A percentile compares a stretch with the other conserved stretches of the same genome.
Evolutionary conservation across 805 yeast genomes (phyloP).

Genomic region (Candida broadrunensis): DNA sequence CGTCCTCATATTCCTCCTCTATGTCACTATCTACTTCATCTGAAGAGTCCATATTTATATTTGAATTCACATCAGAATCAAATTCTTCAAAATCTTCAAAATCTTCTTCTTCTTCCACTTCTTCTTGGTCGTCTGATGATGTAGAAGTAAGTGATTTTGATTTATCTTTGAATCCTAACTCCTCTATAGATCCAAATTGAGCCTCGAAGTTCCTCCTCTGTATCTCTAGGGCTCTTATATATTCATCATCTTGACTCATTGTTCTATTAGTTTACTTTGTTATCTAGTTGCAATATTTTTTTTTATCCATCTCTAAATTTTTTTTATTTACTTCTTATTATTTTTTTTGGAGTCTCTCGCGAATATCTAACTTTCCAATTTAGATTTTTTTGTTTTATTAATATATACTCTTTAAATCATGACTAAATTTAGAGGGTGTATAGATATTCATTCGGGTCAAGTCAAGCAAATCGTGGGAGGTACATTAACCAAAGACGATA

Average conservation of each 20-base stretch:
- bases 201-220: conserved; percentile 61
- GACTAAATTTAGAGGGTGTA: conserved; percentile 92
- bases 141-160: conserved; percentile 15
- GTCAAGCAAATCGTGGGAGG: conserved; percentile 98
- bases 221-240: conserved; percentile 40
- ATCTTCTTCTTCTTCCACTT: too few relatives aligned
- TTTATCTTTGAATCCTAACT: conserved; percentile 35
- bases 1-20: conserved; percentile 1
- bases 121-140: conserved; percentile 15
- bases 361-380: too few relatives aligned
- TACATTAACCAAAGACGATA: conserved; percentile 54
- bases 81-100: conserved; percentile 9
- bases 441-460: conserved; percentile 90
- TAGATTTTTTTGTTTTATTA: too few relatives aligned
- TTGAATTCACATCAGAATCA: conserved; percentile 6
- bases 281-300: too few relatives aligned
- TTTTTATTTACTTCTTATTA: too few relatives aligned
- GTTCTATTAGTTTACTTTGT: background rate
- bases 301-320: too few relatives aligned
- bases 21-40: conserved; percentile 11
- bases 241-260: conserved; percentile 26
- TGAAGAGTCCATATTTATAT: background rate
- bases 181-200: conserved; percentile 59
- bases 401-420: conserved; percentile 28
- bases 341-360: too few relatives aligned